Conservation (phyloP, 306 rosid genomes). For the Sphenostylis stenocarpa region DNA sequence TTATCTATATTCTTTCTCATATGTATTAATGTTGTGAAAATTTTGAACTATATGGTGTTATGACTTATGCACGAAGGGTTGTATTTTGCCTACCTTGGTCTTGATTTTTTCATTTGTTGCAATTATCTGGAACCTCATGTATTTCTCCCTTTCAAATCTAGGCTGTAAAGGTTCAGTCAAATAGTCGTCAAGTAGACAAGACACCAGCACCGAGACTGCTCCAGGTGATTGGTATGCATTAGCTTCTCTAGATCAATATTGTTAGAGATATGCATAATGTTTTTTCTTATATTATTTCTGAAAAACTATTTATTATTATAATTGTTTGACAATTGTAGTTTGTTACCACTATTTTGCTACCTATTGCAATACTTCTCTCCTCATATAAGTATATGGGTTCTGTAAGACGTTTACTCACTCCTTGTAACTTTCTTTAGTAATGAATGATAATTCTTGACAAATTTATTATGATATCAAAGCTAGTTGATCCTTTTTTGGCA, state of each 20-base stretch:
- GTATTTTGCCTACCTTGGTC: slow-evolving; percentile 13
- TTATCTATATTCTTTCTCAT: slow-evolving; percentile 8
- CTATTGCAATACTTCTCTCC: too few species aligned
- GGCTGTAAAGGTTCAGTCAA: slow-evolving; percentile 70
- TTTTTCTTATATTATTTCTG: too few species aligned
- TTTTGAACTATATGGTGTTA: background rate
- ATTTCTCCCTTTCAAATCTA: slow-evolving; percentile 38
- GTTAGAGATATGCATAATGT: too few species aligned
- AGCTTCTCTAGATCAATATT: slow-evolving; percentile 4
- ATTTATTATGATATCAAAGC: too few species aligned
- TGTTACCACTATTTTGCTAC: too few species aligned
- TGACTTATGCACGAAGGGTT: background rate
- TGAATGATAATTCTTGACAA: too few species aligned
- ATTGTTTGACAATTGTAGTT: too few species aligned
- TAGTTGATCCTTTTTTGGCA: too few species aligned
- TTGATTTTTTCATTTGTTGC: slow-evolving; percentile 8
- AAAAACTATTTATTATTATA: too few species aligned
- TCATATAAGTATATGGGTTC: too few species aligned
- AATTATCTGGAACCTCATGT: slow-evolving; percentile 30
- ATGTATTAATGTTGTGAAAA: background rate
- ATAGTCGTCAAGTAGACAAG: slow-evolving; percentile 70
- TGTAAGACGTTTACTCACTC: too few species aligned
- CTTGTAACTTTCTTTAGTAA: too few species aligned
- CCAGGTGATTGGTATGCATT: slow-evolving; percentile 90
- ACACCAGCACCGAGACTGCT: slow-evolving; percentile 66